Base-by-base conservation (phyloP, 805 yeast genomes). In the Metschnikowia chrysomelidarum region DNA sequence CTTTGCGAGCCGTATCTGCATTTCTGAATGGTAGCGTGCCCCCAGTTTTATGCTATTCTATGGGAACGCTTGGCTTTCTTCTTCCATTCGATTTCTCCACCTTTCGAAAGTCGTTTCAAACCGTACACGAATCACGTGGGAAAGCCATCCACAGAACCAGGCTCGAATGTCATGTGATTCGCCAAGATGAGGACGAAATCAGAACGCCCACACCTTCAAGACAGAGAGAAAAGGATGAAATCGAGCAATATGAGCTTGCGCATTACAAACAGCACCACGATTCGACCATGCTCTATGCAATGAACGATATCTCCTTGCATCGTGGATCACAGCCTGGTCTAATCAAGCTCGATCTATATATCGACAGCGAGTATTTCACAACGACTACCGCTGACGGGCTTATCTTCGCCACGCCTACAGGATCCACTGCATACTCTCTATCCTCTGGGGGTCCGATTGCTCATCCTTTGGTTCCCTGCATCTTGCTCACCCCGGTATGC, bases 341-440 rank as follows among this genome's bases (percentile, higher is more conserved):
- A 44, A 79, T 93, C 2, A 78, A 84, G 34, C 66, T 91, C 40
- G 96, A 89, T 47, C 80, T 91, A n/a, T 78, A 71, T 46, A 82
- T 89, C 18, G 93, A 89, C 57, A 87, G 86, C 15, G 82, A 84
- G 55, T 83, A 81, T 51, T 64, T 91, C 35, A 91, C 98, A 6
- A 76, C 89, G 34, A 88, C 96, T 4, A 84, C 91, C 0, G 96
- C 94, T 1, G 98, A 91, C 59, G 98, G 98, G 24, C 73, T 89
- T 7, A 76, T 80, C 4, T 69, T 87, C 29, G 73, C 93, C 3
- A 85, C 97, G 0, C 98, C 98, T 12, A 89, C 97, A 0, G 98
- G 98, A 0, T 86, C 95, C 7, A 89, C 97, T 0, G 96, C 97
- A 0, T 89, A 89, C 54, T 85, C 95, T 0, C 64, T 89, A 34